These are phyloP conservation scores for Arabidopsis lyrata DNA, from an alignment of 441 rosid species.

Conservation along the genomic window DNA sequence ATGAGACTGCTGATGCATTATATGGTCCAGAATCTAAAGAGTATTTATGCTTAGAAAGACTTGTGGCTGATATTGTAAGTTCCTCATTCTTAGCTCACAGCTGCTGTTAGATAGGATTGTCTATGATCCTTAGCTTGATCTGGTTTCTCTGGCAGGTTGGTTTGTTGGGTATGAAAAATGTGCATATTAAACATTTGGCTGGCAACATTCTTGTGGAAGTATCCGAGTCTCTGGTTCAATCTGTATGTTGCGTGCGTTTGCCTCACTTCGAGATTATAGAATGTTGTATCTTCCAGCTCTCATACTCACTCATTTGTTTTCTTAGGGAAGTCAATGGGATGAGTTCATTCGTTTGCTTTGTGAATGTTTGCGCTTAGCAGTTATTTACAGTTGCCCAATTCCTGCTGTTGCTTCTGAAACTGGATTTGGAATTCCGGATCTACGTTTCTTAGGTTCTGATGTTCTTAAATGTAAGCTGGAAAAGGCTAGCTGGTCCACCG, in stretches of 20 bases:
- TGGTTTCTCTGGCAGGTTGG: constrained; percentile 51
- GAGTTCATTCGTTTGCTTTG: constrained; percentile 55
- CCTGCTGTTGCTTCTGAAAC: constrained; percentile 37
- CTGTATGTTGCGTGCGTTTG: constrained; percentile 53
- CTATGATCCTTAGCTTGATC: constrained; percentile 11
- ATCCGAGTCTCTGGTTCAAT: constrained; percentile 57
- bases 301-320: constrained; percentile 33
- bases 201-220: constrained; percentile 65
- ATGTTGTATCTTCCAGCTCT: constrained; percentile 14
- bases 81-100: constrained; percentile 5
- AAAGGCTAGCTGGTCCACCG: constrained; percentile 63
- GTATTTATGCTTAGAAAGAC: constrained; percentile 45
- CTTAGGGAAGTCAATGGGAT: constrained; percentile 62
- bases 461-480: constrained; percentile 54
- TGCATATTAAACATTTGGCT: constrained; percentile 66
- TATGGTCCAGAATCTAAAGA: constrained; percentile 40
- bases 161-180: constrained; percentile 54
- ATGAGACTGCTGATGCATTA: constrained; percentile 13
- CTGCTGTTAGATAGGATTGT: not conserved
- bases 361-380: constrained; percentile 53
- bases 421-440: constrained; percentile 35
- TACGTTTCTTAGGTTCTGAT: constrained; percentile 42
- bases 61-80: constrained; percentile 63
- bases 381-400: constrained; percentile 43
- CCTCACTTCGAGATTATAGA: constrained; percentile 6